phyloP scores from a whole-genome alignment of 768 basidiomycete species.

The Lactarius tabidus region DNA sequence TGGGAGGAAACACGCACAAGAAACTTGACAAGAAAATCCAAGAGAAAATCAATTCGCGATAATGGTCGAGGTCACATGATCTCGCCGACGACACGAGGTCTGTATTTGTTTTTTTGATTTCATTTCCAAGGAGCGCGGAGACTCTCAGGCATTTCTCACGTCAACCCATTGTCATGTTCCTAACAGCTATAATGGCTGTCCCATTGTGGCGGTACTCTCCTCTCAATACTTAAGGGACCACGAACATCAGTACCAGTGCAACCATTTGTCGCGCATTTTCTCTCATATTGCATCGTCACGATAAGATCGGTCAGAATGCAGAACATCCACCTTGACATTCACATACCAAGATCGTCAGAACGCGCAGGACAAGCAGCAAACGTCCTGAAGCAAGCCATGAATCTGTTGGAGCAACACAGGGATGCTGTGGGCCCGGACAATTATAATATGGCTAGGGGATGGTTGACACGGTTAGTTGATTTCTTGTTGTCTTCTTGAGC shows the following conservation, averaged over 20 bases:
- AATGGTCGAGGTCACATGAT: background rate
- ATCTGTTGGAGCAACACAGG: background rate
- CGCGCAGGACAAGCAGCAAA: background rate
- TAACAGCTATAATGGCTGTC: background rate
- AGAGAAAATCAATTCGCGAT: no score
- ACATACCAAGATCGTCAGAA: background rate
- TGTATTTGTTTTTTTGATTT: no score
- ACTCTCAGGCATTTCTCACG: background rate
- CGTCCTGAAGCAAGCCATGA: background rate
- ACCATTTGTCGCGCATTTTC: background rate
- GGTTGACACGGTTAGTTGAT: background rate
- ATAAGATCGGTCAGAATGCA: background rate
- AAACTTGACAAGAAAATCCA: background rate
- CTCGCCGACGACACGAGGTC: background rate
- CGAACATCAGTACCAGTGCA: background rate
- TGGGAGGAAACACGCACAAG: background rate
- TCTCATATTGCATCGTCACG: background rate
- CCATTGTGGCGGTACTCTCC: background rate
- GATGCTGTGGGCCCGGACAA: background rate
- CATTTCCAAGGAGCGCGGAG: background rate
- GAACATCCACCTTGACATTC: background rate
- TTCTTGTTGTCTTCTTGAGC: no score
- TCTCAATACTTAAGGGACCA: background rate
- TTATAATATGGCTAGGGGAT: conserved; percentile 5
- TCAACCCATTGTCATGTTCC: background rate